Evolutionary conservation across 805 yeast genomes (phyloP).

Genomic region (Myxozyma lipomycoides): DNA sequence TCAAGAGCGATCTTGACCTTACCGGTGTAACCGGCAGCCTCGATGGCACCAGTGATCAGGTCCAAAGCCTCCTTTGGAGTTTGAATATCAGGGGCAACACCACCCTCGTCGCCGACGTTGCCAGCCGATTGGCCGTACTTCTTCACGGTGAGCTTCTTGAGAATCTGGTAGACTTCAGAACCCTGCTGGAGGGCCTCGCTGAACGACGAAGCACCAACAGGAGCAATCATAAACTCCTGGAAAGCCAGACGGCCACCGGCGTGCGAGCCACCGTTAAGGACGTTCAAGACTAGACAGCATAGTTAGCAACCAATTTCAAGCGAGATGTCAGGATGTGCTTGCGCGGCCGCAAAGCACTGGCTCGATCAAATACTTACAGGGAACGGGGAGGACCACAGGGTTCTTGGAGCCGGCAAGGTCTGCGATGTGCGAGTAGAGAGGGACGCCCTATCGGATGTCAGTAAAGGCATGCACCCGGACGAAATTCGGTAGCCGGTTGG

Average conservation of each 20-base stretch:
- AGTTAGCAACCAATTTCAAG: background rate
- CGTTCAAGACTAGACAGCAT: slow-evolving; percentile 75
- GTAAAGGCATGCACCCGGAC: background rate
- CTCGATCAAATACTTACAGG: slow-evolving; percentile 42
- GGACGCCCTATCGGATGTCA: slow-evolving; percentile 50
- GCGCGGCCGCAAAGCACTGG: no score
- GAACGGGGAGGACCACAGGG: slow-evolving; percentile 96
- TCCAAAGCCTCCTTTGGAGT: slow-evolving; percentile 97
- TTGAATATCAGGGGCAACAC: slow-evolving; percentile 97
- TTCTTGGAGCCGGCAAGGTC: slow-evolving; percentile 69
- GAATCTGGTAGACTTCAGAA: slow-evolving; percentile 95
- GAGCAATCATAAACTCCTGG: slow-evolving; percentile 99
- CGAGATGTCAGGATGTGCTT: background rate
- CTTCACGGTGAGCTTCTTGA: slow-evolving; percentile 89
- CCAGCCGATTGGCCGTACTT: slow-evolving; percentile 97
- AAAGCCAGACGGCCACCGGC: slow-evolving; percentile 99
- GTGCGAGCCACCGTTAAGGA: slow-evolving; percentile 98
- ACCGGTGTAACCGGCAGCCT: slow-evolving; percentile 93
- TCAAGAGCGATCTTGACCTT: slow-evolving; percentile 88
- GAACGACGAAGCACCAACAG: slow-evolving; percentile 85
- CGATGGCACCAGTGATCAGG: slow-evolving; percentile 85
- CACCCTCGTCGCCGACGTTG: slow-evolving; percentile 99
- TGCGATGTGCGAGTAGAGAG: slow-evolving; percentile 89
- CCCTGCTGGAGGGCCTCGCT: slow-evolving; percentile 96
- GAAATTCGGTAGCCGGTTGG: no score